Evolutionary conservation across 2,329 filamentous ascomycete genomes (phyloP), one percentile per base, ranked within the genome.

Genomic region (Epichloe typhina): DNA sequence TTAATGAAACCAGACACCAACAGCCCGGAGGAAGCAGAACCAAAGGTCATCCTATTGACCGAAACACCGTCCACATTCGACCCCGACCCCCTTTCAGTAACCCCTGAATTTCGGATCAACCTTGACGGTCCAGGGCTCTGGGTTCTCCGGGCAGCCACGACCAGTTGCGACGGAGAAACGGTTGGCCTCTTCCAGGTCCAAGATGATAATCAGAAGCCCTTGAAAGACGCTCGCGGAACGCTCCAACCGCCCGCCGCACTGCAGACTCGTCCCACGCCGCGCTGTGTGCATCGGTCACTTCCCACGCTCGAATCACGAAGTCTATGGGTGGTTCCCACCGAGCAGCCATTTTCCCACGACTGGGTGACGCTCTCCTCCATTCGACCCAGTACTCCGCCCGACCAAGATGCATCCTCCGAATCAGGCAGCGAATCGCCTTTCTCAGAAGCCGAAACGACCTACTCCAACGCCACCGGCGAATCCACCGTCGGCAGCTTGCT

Each of bases 351-450:
- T 19, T 12, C 50, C 5, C 49, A 52, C 17, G 52, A 54, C 31
- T 55, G 54, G 52, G 15, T 53, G 13, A 51, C 50, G 26, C 42
- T 53, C n/a, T 53, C 52, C 17, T 51, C 52, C 33, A 36, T 52
- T 12, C 42, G 52, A 7, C 52, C 52, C 17, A 48, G 43, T 31
- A 52, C 50, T 3, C 49, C 52, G 5, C 49, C 42, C 9, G 36
- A 8, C 21, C 48, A 31, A 13, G 47, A 26, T 9, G 26, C 21
- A n/a, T 52, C 52, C 2, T 54, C 49, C 4, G 51, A 53, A 9
- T 55, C 55, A 4, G 51, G 47, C 13, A 52, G 54, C 41, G 52
- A 51, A 37, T 54, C 57, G 5, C 45, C 52, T n/a, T 39, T 53
- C 8, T 52, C 55, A 12, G 56, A 56, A n/a, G 42, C 51, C 17